These are phyloP conservation scores for Rhizopogon sp. DNA, from an alignment of 768 basidiomycete genomes.

Conservation along the genomic window DNA sequence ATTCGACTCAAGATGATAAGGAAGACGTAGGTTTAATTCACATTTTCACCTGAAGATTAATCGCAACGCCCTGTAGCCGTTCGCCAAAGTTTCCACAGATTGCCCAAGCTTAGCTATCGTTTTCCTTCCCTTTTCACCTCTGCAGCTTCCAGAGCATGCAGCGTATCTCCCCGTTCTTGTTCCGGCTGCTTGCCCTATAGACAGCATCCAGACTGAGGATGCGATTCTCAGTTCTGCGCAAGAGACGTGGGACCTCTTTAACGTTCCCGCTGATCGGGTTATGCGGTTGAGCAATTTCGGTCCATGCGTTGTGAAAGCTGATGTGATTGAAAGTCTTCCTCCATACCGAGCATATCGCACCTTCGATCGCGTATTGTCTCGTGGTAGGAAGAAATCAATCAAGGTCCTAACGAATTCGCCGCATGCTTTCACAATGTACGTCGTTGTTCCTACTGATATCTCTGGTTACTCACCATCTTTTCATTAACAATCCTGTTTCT, in stretches of 20 bases:
- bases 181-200: slow-evolving; percentile 14
- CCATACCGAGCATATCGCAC: slow-evolving; percentile 38
- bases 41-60: slow-evolving; percentile 19
- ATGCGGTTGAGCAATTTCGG: slow-evolving; percentile 31
- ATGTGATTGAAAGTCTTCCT: slow-evolving; percentile 38
- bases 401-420: slow-evolving; percentile 42
- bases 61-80: slow-evolving; percentile 32
- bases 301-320: slow-evolving; percentile 41
- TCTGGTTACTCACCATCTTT: slow-evolving; percentile 6
- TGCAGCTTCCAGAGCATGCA: slow-evolving; percentile 33
- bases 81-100: slow-evolving; percentile 30
- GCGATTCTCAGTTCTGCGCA: slow-evolving; percentile 21
- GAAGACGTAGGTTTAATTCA: slow-evolving; percentile 25
- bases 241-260: slow-evolving; percentile 39
- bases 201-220: slow-evolving; percentile 23
- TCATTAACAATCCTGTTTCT: slow-evolving; percentile 6
- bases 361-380: slow-evolving; percentile 39
- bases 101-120: slow-evolving; percentile 64
- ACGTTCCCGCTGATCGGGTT: slow-evolving; percentile 36
- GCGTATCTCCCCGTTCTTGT: slow-evolving; percentile 57
- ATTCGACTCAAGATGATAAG: slow-evolving; percentile 9
- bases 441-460: slow-evolving; percentile 9
- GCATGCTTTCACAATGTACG: slow-evolving; percentile 67
- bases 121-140: slow-evolving; percentile 51
- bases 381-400: slow-evolving; percentile 23